Evolutionary conservation across 176 grass and related monocot species (phyloP), one percentile per base, ranked within the genome.

Genomic region (Tuctoria greenei): DNA sequence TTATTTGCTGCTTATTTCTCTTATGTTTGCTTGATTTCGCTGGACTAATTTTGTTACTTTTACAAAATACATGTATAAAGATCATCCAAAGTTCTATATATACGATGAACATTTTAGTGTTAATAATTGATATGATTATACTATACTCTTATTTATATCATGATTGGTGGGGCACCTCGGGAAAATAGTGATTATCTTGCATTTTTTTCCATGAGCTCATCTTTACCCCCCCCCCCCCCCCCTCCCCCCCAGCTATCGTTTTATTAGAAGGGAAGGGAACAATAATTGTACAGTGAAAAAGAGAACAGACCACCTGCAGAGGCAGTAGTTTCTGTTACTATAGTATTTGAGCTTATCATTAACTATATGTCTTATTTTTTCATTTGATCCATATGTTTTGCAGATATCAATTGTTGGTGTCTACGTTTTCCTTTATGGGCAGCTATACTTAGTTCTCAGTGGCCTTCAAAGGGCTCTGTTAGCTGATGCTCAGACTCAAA

Each of bases 371-470:
- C 67, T 88, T 65, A 81, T 24, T 76, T 21, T 84, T 81, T 63
- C 21, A 39, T 52, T 45, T 67, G 28, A 44, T 84, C 21, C 64
- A 58, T 77, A 43, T 91, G 23, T 78, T 51, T 72, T 83, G 81
- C 84, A 97, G 94, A 91, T 97, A 84, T 97, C 94, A 66, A 74
- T 97, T 66, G 44, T 93, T 14, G 91, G 88, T 69, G 81, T 97
- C 72, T 97, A 97, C 74, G 78, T 97, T 72, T 97, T 97, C 60
- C 91, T 97, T 17, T 93, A 97, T 65, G 94, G 95, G 40, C 95
- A 97, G 58, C 56, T 97, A 23, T 97, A 97, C 76, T 85, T 97
- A 70, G 91, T 93, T 85, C 95, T 97, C 67, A 97, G 95, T 72
- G 95, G 95, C 31, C 66, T 97, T 62, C 86, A 93, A 64, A 88